Evolutionary conservation across 1,284 basidiomycete genomes (phyloP), one percentile per base, ranked within the genome.

Genomic region (Pyrrhoderma noxium): DNA sequence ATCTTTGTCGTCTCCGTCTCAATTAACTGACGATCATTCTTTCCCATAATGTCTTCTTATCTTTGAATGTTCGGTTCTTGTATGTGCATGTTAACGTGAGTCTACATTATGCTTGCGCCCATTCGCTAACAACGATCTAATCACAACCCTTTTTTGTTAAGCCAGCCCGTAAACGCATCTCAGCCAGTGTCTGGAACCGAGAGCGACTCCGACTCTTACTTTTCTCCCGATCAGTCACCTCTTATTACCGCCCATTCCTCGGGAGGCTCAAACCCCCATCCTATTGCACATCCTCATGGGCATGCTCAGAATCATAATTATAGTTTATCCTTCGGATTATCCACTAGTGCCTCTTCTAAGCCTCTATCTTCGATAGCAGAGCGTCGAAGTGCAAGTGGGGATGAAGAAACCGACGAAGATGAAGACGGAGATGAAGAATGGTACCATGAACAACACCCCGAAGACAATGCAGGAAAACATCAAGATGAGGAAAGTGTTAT

Each of bases 171-270:
- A n/a, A 16, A 8, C 13, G 16, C 42, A 19, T 16, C 42, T 44
- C 42, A 22, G 8, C 38, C 38, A 40, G 38, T 83, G 18, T 85
- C 87, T 50, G 87, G 88, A 37, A 89, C 84, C 58, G 90, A 93
- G 63, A 90, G 88, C 27, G 90, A 93, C 65, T 89, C 89, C 19
- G 89, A 92, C 64, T 84, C 83, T n/a, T 73, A 79, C 53, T 64
- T 79, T 52, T 72, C 76, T 1, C 73, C 79, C 27, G 82, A 85
- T 57, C 61, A 73, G 31, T 61, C 62, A 4, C 58, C 65, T 22
- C 65, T 63, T 16, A 49, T 37, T 19, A 52, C 49, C 16, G 49
- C 51, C 23, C 36, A 44, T n/a, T 47, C 46, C 49, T 22, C 52
- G 40, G 55, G 44, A 40, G 23, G 55, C 35, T 45, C 47, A 35